A percentile compares a stretch with the other conserved stretches of the same genome.
Evolutionary conservation across 371 early-diverging fungal species (phyloP).

Genomic region (Funneliformis caledonium): DNA sequence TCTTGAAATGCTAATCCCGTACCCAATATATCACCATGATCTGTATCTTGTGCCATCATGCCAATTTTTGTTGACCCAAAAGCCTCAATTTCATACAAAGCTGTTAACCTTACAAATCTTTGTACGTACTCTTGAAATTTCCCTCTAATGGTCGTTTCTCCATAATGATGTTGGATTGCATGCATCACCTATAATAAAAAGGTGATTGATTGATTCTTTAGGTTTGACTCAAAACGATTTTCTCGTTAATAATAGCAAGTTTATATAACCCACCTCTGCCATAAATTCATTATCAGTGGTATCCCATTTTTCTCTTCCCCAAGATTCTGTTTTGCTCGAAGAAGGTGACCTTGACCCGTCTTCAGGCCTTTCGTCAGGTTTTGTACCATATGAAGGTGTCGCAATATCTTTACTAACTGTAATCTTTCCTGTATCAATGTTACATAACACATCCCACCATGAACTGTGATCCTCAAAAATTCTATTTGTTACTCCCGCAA

Average conservation of each 20-base stretch:
- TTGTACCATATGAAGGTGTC: conserved; percentile 35
- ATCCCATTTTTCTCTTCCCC: conserved; percentile 45
- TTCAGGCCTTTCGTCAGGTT: conserved; percentile 44
- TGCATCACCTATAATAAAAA: conserved; percentile 57
- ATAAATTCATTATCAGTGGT: conserved; percentile 65
- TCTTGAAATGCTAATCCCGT: conserved; percentile 76
- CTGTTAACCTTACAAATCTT: conserved; percentile 81
- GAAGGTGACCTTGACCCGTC: conserved; percentile 39
- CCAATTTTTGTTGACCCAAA: conserved; percentile 68
- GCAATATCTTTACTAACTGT: conserved; percentile 81
- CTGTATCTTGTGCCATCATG: conserved; percentile 48
- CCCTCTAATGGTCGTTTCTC: conserved; percentile 85
- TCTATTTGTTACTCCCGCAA: conserved; percentile 96
- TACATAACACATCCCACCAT: conserved; percentile 96
- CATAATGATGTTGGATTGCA: conserved; percentile 83
- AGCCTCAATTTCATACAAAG: conserved; percentile 77
- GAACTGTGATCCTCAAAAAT: conserved; percentile 88
- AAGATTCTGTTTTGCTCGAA: conserved; percentile 39
- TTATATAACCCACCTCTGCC: conserved; percentile 55
- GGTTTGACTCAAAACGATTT: too few relatives aligned
- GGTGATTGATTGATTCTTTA: too few relatives aligned
- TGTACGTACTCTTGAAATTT: conserved; percentile 87
- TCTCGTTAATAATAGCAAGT: background rate
- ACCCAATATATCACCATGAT: conserved; percentile 59
- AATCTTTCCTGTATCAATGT: conserved; percentile 91